These are phyloP conservation scores for Colletotrichum musae DNA, from an alignment of 2,329 filamentous ascomycete species.

Conservation along the genomic window DNA sequence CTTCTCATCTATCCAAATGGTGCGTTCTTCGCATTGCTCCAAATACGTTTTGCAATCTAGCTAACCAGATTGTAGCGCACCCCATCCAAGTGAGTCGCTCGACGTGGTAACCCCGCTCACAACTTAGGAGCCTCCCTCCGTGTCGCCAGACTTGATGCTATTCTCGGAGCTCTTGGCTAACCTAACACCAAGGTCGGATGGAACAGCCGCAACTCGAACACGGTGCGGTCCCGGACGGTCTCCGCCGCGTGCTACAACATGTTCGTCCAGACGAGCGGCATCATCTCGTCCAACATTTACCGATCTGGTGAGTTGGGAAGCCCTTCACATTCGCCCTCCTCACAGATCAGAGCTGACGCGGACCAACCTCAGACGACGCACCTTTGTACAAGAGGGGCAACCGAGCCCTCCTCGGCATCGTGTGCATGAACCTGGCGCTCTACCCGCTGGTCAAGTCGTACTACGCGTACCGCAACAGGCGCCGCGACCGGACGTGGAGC, in stretches of 20 bases:
- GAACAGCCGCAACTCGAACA: constrained; percentile 70
- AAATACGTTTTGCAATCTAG: neutral
- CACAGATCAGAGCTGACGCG: neutral
- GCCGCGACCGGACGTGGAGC: constrained; percentile 61
- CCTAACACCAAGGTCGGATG: constrained; percentile 53
- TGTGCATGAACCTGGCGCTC: constrained; percentile 62
- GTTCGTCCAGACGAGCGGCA: constrained; percentile 51
- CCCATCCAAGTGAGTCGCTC: constrained; percentile 64
- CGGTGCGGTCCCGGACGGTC: constrained; percentile 70
- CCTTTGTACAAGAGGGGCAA: constrained; percentile 60
- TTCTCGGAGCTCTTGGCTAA: neutral
- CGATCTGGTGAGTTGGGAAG: constrained; percentile 41
- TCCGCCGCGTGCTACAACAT: constrained; percentile 71
- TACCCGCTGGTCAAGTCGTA: constrained; percentile 66
- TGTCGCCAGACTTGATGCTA: neutral
- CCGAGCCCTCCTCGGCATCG: constrained; percentile 63
- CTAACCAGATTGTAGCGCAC: constrained; percentile 50
- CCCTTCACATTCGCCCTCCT: neutral
- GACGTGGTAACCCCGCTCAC: no score
- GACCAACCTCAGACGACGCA: constrained; percentile 50
- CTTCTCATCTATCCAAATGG: constrained; percentile 50
- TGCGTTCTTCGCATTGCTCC: neutral
- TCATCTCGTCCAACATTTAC: constrained; percentile 59
- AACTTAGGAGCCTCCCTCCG: no score
- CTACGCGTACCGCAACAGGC: constrained; percentile 65